These are phyloP conservation scores for Deuterostichococcus epilithicus DNA, from an alignment of 139 green algal species.

Conservation along the genomic window DNA sequence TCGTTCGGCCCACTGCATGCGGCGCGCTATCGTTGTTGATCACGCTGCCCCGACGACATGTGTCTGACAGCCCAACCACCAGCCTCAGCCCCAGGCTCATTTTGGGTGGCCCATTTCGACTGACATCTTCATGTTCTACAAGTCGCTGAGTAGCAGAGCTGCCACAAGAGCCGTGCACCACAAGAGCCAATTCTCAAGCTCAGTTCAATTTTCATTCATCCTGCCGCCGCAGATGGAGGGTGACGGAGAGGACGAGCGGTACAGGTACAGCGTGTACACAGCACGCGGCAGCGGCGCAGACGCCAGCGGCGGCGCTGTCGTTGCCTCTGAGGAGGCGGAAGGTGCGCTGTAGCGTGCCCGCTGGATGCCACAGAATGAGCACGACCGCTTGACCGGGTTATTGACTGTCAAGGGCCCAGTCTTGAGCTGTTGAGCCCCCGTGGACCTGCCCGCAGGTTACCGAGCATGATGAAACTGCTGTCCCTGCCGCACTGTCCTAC, in stretches of 20 bases:
- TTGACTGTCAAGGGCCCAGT: no score
- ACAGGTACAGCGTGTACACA: neutral
- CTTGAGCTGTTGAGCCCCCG: no score
- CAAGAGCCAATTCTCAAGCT: no score
- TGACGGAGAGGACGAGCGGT: conserved; percentile 8
- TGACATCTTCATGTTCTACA: no score
- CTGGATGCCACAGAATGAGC: neutral
- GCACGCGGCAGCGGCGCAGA: conserved; percentile 5
- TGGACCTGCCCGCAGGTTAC: no score
- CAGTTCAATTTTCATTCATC: neutral
- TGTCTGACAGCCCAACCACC: no score
- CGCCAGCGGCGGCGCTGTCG: conserved; percentile 8
- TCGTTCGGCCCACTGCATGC: neutral
- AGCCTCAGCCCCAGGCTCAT: no score
- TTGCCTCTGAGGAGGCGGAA: conserved; percentile 27
- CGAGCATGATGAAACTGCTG: neutral
- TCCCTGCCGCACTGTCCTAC: no score
- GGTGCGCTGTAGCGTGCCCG: neutral
- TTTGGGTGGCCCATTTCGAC: no score
- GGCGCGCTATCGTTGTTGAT: neutral
- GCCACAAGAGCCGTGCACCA: no score
- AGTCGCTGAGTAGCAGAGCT: no score
- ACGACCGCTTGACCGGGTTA: no score
- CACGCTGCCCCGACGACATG: conserved; percentile 2
- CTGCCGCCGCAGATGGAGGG: neutral